Percentiles rank a stretch among this genome's conserved stretches.
phyloP scores from a whole-genome alignment of 2,329 filamentous ascomycete genomes.

The Trichophyton verrucosum region DNA sequence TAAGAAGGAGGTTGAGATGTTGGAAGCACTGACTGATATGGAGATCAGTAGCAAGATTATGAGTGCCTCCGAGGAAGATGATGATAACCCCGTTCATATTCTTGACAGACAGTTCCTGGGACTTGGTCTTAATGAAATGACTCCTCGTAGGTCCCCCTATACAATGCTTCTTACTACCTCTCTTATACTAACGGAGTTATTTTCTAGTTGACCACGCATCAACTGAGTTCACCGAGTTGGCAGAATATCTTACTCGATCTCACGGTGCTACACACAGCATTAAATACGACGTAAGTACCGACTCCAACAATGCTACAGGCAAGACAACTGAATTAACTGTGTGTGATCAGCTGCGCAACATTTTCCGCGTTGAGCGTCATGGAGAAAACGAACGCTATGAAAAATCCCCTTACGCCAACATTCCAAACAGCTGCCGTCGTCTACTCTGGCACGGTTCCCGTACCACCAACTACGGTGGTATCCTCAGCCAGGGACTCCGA shows the following conservation, averaged over 20 bases:
- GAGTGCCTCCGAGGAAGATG: slow-evolving; percentile 48
- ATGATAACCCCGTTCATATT: slow-evolving; percentile 42
- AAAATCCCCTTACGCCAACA: slow-evolving; percentile 40
- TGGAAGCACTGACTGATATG: slow-evolving; percentile 75
- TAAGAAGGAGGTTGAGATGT: slow-evolving; percentile 64
- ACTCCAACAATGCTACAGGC: neutral
- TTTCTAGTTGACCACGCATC: slow-evolving; percentile 41
- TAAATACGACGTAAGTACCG: slow-evolving; percentile 22
- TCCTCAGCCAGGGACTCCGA: slow-evolving; percentile 75
- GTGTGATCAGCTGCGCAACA: slow-evolving; percentile 45
- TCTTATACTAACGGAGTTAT: neutral
- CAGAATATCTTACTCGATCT: slow-evolving; percentile 54
- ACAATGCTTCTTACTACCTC: neutral
- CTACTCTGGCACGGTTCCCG: slow-evolving; percentile 83
- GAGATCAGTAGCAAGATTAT: slow-evolving; percentile 68
- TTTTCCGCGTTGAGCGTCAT: slow-evolving; percentile 69
- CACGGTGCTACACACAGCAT: slow-evolving; percentile 54
- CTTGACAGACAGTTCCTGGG: slow-evolving; percentile 62
- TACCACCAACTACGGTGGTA: slow-evolving; percentile 73
- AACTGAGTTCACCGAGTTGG: slow-evolving; percentile 53
- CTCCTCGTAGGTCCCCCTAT: slow-evolving; percentile 34
- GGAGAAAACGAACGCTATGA: slow-evolving; percentile 61
- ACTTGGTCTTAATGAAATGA: slow-evolving; percentile 65
- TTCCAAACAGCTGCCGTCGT: slow-evolving; percentile 51
- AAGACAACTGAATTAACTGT: slow-evolving; percentile 7